Conservation (phyloP, 2,329 filamentous ascomycete genomes). For the Penicillium griseofulvum region DNA sequence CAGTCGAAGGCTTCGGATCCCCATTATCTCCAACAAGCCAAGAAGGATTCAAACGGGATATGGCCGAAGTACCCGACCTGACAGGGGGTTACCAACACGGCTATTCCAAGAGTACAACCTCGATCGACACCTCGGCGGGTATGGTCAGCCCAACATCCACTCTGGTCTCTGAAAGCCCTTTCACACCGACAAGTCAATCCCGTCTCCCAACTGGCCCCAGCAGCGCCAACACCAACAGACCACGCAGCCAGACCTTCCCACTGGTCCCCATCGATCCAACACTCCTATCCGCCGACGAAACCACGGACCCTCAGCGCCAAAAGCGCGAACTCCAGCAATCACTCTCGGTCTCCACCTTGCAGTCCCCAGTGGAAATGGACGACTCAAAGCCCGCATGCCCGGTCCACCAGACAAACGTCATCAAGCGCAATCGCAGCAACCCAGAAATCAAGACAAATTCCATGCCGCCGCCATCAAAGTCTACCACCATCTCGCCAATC, state of each 20-base stretch:
- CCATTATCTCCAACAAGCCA: slow-evolving; percentile 68
- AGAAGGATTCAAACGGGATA: slow-evolving; percentile 64
- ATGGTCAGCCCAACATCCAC: slow-evolving; percentile 72
- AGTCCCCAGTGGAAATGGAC: slow-evolving; percentile 51
- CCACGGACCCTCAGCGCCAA: slow-evolving; percentile 55
- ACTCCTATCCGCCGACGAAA: slow-evolving; percentile 50
- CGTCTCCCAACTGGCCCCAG: slow-evolving; percentile 48
- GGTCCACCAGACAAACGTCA: slow-evolving; percentile 28
- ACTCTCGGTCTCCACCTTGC: slow-evolving; percentile 45
- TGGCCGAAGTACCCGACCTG: slow-evolving; percentile 61
- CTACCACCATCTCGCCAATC: slow-evolving; percentile 48
- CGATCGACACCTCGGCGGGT: slow-evolving; percentile 64
- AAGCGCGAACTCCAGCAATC: slow-evolving; percentile 49
- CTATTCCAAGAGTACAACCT: slow-evolving; percentile 66
- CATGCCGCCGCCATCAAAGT: slow-evolving; percentile 43
- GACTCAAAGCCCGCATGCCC: slow-evolving; percentile 34
- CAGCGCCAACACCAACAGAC: slow-evolving; percentile 68
- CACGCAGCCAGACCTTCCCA: slow-evolving; percentile 85
- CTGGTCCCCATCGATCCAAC: slow-evolving; percentile 55
- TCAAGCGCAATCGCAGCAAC: slow-evolving; percentile 47
- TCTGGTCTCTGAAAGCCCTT: slow-evolving; percentile 76
- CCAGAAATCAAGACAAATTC: slow-evolving; percentile 44
- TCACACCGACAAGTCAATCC: slow-evolving; percentile 55
- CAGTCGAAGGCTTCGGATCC: slow-evolving; percentile 60
- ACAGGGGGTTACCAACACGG: slow-evolving; percentile 60